phyloP scores from a whole-genome alignment of 441 rosid genomes.

The Hura crepitans region DNA sequence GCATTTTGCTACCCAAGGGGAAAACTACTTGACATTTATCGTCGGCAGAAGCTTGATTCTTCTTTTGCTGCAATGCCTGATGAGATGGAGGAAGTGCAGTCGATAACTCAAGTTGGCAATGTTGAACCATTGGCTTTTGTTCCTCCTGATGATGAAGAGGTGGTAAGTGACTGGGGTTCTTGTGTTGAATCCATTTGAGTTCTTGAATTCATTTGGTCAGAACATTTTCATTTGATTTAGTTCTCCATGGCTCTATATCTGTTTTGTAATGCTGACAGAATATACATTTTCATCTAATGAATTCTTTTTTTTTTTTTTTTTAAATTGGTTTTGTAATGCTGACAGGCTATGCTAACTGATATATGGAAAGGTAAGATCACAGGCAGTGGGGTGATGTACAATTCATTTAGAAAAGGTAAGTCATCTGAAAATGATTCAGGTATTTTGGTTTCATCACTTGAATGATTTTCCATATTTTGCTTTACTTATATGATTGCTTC shows the following conservation, averaged over 20 bases:
- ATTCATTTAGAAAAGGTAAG: constrained; percentile 46
- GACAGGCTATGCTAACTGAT: constrained; percentile 52
- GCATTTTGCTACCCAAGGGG: constrained; percentile 69
- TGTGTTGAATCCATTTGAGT: constrained; percentile 7
- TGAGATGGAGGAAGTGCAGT: constrained; percentile 56
- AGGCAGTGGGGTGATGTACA: constrained; percentile 46
- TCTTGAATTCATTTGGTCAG: neutral
- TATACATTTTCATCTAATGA: no score
- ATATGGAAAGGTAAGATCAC: constrained; percentile 74
- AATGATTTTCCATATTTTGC: neutral
- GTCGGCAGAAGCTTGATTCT: constrained; percentile 47
- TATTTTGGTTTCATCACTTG: constrained; percentile 20
- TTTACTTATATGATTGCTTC: neutral
- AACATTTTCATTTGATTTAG: constrained; percentile 4
- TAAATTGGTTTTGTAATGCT: constrained; percentile 21
- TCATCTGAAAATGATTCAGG: constrained; percentile 42
- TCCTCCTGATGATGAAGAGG: constrained; percentile 65
- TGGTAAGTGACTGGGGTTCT: constrained; percentile 39
- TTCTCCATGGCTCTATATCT: neutral
- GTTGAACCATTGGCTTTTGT: constrained; percentile 73
- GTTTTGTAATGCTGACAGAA: no score
- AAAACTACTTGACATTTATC: constrained; percentile 86
- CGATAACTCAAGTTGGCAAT: constrained; percentile 36
- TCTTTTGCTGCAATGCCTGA: constrained; percentile 41
- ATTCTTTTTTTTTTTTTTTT: no score